phyloP scores from a whole-genome alignment of 2,329 filamentous ascomycete genomes.

The Xylaria sp. region DNA sequence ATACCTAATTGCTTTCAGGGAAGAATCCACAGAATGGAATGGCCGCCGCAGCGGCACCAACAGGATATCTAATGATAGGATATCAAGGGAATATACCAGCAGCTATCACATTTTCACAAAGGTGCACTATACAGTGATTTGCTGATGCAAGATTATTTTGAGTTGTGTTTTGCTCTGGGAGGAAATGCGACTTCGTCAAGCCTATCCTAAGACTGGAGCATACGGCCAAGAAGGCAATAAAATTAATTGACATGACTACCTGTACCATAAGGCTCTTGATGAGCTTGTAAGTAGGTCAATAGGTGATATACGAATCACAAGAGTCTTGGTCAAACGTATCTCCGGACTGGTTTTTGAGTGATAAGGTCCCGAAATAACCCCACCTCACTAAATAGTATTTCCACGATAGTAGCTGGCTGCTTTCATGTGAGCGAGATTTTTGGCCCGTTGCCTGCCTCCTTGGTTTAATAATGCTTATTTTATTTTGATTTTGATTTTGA shows the following conservation, averaged over 20 bases:
- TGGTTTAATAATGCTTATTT: not conserved
- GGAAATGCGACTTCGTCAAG: not conserved
- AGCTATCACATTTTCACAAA: constrained; percentile 1
- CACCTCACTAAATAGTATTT: constrained; percentile 23
- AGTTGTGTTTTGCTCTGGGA: not conserved
- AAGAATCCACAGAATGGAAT: constrained; percentile 24
- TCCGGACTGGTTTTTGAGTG: not conserved
- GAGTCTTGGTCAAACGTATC: constrained; percentile 1
- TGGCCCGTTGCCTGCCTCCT: constrained; percentile 6
- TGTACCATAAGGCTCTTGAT: not conserved
- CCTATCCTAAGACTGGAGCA: not conserved
- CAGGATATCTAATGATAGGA: constrained; percentile 9
- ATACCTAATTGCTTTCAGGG: constrained; percentile 41
- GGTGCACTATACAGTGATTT: not conserved
- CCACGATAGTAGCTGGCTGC: constrained; percentile 10
- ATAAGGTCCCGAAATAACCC: constrained; percentile 23
- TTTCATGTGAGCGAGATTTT: constrained; percentile 12
- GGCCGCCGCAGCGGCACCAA: not conserved
- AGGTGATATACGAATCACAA: not conserved
- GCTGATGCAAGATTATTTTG: not conserved
- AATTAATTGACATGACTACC: not conserved
- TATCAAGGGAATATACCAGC: constrained; percentile 3
- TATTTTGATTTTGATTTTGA: not conserved
- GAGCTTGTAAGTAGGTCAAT: not conserved
- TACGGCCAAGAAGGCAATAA: not conserved